phyloP scores from a whole-genome alignment of 441 rosid genomes.

The Eruca vesicaria region DNA sequence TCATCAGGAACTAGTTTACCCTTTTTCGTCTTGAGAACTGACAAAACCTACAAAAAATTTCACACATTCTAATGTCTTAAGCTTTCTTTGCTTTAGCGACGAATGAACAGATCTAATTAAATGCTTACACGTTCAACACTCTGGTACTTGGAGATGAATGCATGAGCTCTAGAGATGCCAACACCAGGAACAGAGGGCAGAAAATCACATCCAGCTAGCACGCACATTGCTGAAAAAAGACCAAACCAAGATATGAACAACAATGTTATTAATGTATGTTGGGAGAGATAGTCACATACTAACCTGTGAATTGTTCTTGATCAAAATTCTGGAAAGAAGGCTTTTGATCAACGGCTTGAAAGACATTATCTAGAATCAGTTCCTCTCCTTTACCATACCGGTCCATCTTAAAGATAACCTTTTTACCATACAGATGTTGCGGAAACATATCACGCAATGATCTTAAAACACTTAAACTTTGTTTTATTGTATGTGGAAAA shows the following conservation, averaged over 20 bases:
- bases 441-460: constrained; percentile 29
- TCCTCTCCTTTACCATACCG: constrained; percentile 80
- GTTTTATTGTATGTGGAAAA: neutral
- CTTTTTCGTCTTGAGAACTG: constrained; percentile 74
- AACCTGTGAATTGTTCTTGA: constrained; percentile 62
- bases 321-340: constrained; percentile 67
- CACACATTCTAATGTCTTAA: neutral
- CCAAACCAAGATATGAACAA: constrained; percentile 14
- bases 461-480: constrained; percentile 5
- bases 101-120: neutral
- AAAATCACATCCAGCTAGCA: constrained; percentile 90
- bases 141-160: constrained; percentile 64
- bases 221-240: constrained; percentile 73
- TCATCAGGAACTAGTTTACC: constrained; percentile 75
- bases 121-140: constrained; percentile 77
- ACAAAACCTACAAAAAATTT: constrained; percentile 55
- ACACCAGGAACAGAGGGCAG: constrained; percentile 88
- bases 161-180: constrained; percentile 75
- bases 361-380: constrained; percentile 55
- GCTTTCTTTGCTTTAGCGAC: neutral
- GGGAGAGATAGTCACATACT: constrained; percentile 9
- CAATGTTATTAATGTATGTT: constrained; percentile 7
- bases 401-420: constrained; percentile 85
- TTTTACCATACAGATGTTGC: constrained; percentile 23
- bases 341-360: constrained; percentile 43